Evolutionary conservation across 2,329 filamentous ascomycete species (phyloP).

Genomic region (Fusarium sp.): DNA sequence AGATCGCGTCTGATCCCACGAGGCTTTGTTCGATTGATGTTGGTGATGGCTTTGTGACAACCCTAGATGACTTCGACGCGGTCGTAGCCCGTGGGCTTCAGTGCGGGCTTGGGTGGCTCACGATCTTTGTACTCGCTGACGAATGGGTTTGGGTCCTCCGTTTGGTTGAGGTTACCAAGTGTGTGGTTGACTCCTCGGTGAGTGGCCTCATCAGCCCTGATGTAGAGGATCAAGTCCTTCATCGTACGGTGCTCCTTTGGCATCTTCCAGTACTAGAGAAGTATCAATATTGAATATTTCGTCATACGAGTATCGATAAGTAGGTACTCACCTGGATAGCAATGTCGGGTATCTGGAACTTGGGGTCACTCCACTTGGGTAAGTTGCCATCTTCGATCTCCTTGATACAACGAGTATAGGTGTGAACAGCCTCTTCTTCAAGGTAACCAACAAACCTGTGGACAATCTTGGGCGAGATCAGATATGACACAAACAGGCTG

Average conservation of each 20-base stretch:
- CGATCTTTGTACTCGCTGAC: slow-evolving; percentile 81
- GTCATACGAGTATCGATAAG: neutral
- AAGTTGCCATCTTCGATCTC: slow-evolving; percentile 88
- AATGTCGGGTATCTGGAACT: slow-evolving; percentile 84
- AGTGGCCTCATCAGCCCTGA: slow-evolving; percentile 88
- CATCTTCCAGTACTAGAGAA: slow-evolving; percentile 84
- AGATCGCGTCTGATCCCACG: neutral
- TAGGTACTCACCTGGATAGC: slow-evolving; percentile 67
- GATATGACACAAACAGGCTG: slow-evolving; percentile 86
- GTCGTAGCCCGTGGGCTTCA: slow-evolving; percentile 80
- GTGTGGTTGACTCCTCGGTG: slow-evolving; percentile 98
- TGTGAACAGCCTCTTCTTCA: slow-evolving; percentile 96
- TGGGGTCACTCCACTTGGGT: slow-evolving; percentile 77
- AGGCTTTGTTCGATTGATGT: neutral
- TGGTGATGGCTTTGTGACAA: neutral
- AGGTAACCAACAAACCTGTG: slow-evolving; percentile 97
- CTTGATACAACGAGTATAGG: slow-evolving; percentile 87
- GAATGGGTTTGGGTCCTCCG: slow-evolving; percentile 91
- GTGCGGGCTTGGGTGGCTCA: slow-evolving; percentile 70
- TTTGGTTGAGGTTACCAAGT: slow-evolving; percentile 85
- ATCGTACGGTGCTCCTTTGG: slow-evolving; percentile 84
- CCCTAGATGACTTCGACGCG: slow-evolving; percentile 77
- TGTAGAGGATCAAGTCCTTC: slow-evolving; percentile 87
- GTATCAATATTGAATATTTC: slow-evolving; percentile 3
- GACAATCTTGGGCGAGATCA: slow-evolving; percentile 85